Base-by-base conservation (phyloP, 2,329 filamentous ascomycete species). In the Arachnopeziza araneosa region DNA sequence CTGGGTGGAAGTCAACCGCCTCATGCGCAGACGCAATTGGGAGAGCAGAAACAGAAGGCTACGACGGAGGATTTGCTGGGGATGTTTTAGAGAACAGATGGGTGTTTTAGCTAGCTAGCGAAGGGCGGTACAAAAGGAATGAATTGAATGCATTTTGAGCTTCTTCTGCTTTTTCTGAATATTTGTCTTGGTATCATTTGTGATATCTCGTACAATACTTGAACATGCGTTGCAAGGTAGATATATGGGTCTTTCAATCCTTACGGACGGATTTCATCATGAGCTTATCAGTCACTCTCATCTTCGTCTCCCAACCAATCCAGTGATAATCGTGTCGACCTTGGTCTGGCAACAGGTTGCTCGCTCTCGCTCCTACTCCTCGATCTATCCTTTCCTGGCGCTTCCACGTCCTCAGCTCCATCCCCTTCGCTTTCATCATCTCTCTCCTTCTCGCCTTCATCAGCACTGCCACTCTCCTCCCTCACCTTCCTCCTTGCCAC, bases 271-370 rank as follows among this genome's bases (percentile, higher is more conserved):
- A 44, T 7, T 44, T 4, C 36, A 14, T 44, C 36, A 44, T 44
- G 14, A 21, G 22, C 1, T 64, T 26, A 61, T 49, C 65, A 63
- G 61, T 72, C 70, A 55, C 68, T 70, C 63, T 91, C 88, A 61
- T 84, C 86, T 50, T 90, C 87, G 64, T 85, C 83, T 14, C 83
- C 87, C 64, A 92, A 73, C 69, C 92, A 92, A 1, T 83, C 84
- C 67, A 87, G 71, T 64, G 83, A 83, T 0, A 76, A 74, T 23
- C 66, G 66, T 21, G 62, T 44, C 36, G 12, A 62, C 51, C 55
- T 66, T 21, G 59, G 52, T 65, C 75, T 73, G n/a, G 75, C 77
- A 59, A 74, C 73, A 50, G 61, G 57, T 30, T 63, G 32, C 44
- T 65, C 30, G 50, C 23, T 64, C 54, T 59, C 59, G 50, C 57